These are phyloP conservation scores for Erodium moschatum DNA, from an alignment of 441 rosid species.

Conservation along the genomic window DNA sequence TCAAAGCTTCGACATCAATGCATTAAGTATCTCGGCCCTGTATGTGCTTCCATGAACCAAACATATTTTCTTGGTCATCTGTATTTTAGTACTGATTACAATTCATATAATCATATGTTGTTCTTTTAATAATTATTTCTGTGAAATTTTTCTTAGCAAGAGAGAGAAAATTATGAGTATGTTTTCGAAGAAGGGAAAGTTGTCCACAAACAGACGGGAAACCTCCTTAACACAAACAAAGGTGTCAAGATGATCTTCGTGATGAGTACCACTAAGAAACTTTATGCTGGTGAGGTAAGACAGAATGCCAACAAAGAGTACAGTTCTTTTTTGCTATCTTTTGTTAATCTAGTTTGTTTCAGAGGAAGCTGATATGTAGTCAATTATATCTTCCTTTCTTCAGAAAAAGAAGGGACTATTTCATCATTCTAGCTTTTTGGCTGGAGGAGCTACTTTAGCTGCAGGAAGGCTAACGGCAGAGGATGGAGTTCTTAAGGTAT, in stretches of 20 bases:
- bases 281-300: conserved; percentile 66
- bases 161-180: conserved; percentile 70
- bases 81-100: neutral
- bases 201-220: conserved; percentile 46
- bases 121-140: neutral
- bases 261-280: conserved; percentile 65
- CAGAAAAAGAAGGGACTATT: conserved; percentile 89
- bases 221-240: conserved; percentile 41
- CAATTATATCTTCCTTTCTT: conserved; percentile 6
- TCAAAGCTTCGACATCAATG: conserved; percentile 62
- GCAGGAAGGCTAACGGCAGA: conserved; percentile 74
- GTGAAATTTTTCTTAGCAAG: conserved; percentile 47
- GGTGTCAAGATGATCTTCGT: conserved; percentile 78
- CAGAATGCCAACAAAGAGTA: neutral
- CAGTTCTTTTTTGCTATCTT: neutral
- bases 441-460: conserved; percentile 83
- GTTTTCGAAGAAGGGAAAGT: conserved; percentile 50
- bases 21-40: conserved; percentile 83
- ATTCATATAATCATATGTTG: neutral
- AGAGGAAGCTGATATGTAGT: neutral
- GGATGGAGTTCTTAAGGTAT: conserved; percentile 67
- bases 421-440: conserved; percentile 92
- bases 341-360: neutral
- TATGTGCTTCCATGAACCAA: conserved; percentile 28
- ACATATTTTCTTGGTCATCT: neutral